These are phyloP conservation scores for Pyrus communis DNA, from an alignment of 306 rosid genomes.

Conservation along the genomic window DNA sequence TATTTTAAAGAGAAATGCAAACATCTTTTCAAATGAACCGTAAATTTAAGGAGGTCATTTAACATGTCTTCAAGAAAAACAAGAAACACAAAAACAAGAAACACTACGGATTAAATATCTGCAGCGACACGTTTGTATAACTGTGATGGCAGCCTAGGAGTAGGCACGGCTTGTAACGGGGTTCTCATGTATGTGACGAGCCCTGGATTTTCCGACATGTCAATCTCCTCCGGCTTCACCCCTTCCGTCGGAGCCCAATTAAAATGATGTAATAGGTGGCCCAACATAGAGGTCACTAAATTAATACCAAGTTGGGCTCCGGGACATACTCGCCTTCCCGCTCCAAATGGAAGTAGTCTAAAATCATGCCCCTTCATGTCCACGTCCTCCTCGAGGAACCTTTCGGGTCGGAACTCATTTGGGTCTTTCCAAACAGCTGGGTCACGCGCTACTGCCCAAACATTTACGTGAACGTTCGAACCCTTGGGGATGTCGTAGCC, in stretches of 20 bases:
- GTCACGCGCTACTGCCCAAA: constrained; percentile 81
- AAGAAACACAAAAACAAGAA: not conserved
- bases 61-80: not conserved
- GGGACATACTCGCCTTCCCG: constrained; percentile 79
- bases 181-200: constrained; percentile 64
- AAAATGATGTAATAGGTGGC: constrained; percentile 78
- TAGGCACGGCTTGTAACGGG: constrained; percentile 58
- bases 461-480: constrained; percentile 77
- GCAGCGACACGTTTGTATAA: constrained; percentile 58
- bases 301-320: constrained; percentile 82
- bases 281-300: constrained; percentile 73
- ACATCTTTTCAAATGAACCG: too few species aligned
- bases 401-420: constrained; percentile 57
- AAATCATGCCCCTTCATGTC: constrained; percentile 88
- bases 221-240: constrained; percentile 46
- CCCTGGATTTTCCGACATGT: constrained; percentile 76
- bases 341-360: constrained; percentile 72
- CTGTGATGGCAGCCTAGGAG: constrained; percentile 65
- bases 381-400: constrained; percentile 77
- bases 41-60: too few species aligned
- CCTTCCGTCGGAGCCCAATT: constrained; percentile 49
- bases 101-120: constrained; percentile 26
- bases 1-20: too few species aligned
- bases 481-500: constrained; percentile 85
- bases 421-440: constrained; percentile 60